Evolutionary conservation across 805 yeast species (phyloP), one percentile per base, ranked within the genome.

Genomic region (Metschnikowia amazonensis): DNA sequence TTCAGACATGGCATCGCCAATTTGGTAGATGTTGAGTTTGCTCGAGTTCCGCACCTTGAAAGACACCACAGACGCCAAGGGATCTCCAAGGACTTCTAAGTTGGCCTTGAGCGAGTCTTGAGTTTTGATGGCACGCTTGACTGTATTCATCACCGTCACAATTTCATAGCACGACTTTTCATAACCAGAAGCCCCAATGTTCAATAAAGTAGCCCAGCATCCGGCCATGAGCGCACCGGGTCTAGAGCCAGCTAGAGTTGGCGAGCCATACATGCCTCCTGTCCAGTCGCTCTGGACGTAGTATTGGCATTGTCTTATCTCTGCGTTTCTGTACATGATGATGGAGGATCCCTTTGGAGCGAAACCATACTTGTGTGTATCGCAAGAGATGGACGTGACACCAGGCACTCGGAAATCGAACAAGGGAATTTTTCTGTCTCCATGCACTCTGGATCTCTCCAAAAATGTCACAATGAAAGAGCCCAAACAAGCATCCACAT

Each of bases 161-260:
- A 92, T 90, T 10, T 79, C 81, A 45, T 63, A 65, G 51, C 96
- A 83, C 1, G 83, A 75, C 49, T 81, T 62, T 5, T 64, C 72
- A 63, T 92, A 92, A 0, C 98, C 98, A n/a, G 79, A 78, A 45
- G 79, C 81, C 32, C 99, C 99, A 45, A 90, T 74, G 51, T 76
- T 75, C 36, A 92, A 67, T 76, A 92, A 68, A 0, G 97, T 89
- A 0, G 97, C 95, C 97, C 98, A 94, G 64, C 98, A 90, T 0
- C 97, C 98, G n/a, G 86, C 98, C 75, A 89, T 86, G 29, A 92
- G 71, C 0, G 98, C 97, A 39, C 99, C 99, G 0, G 98, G 98
- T 52, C 98, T 78, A 9, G 96, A 87, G 1, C 99, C 99, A 0
- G 98, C 97, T 41, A 94, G 69, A 0, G 98, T 94, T 1, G 98